A percentile compares a stretch with the other conserved stretches of the same genome.
Evolutionary conservation across 129 eudicot species (phyloP).

Genomic region (Ambrosia artemisiifolia): DNA sequence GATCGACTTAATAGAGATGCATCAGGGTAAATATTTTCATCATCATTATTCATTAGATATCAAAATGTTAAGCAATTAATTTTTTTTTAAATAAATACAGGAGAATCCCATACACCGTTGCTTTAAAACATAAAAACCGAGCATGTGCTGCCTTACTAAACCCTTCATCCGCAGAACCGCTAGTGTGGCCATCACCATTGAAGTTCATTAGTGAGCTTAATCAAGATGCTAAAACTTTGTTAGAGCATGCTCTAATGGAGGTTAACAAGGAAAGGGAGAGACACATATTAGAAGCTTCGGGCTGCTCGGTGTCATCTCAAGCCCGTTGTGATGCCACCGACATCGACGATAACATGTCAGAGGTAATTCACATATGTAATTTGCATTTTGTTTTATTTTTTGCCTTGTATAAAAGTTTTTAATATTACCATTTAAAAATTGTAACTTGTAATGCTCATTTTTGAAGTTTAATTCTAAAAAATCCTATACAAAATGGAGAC

Average conservation of each 20-base stretch:
- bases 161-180: conserved; percentile 91
- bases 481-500: too few relatives aligned
- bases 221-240: conserved; percentile 77
- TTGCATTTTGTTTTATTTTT: not conserved
- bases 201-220: conserved; percentile 95
- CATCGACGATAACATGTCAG: conserved; percentile 61
- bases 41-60: not conserved
- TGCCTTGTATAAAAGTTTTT: not conserved
- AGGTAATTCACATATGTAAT: conserved; percentile 38
- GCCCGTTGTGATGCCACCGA: conserved; percentile 49
- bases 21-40: conserved; percentile 57
- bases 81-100: conserved; percentile 30
- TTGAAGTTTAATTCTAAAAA: conserved; percentile 8
- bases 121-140: conserved; percentile 62
- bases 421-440: not conserved
- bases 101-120: conserved; percentile 84
- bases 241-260: conserved; percentile 89
- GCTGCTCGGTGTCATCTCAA: conserved; percentile 58
- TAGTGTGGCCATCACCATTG: conserved; percentile 98
- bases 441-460: not conserved
- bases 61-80: not conserved
- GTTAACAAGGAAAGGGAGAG: conserved; percentile 84
- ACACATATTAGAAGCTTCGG: conserved; percentile 62
- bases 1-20: conserved; percentile 90
- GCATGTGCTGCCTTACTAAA: conserved; percentile 91